These are phyloP conservation scores for Infundibulicybe gibba DNA, from an alignment of 768 basidiomycete genomes.

Conservation along the genomic window DNA sequence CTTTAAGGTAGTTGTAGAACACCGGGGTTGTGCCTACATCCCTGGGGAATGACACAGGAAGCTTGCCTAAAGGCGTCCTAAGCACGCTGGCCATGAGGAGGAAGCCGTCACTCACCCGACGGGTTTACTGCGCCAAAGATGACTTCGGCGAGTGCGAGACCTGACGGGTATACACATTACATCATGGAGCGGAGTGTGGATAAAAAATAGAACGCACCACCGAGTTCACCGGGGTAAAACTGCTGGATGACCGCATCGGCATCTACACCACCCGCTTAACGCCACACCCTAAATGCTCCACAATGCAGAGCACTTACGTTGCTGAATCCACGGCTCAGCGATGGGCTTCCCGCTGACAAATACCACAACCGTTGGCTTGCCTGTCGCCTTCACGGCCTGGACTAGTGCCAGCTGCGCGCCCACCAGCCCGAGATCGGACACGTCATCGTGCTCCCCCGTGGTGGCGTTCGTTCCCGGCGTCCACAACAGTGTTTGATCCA, in stretches of 20 bases:
- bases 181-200: not conserved
- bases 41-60: slow-evolving; percentile 64
- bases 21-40: slow-evolving; percentile 59
- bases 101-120: slow-evolving; percentile 37
- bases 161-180: slow-evolving; percentile 10
- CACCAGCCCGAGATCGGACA: slow-evolving; percentile 58
- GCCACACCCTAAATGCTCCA: not conserved
- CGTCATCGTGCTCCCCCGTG: slow-evolving; percentile 67
- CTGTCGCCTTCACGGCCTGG: slow-evolving; percentile 56
- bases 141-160: slow-evolving; percentile 59
- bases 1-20: slow-evolving; percentile 72
- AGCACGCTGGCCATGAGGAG: not conserved
- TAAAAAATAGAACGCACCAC: slow-evolving; percentile 33
- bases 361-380: slow-evolving; percentile 64
- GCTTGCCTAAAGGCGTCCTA: slow-evolving; percentile 37
- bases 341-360: slow-evolving; percentile 68
- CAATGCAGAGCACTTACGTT: slow-evolving; percentile 28
- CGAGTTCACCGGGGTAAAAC: slow-evolving; percentile 73
- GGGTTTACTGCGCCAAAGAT: slow-evolving; percentile 68
- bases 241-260: slow-evolving; percentile 71
- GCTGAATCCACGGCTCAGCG: slow-evolving; percentile 71
- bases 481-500: slow-evolving; percentile 55
- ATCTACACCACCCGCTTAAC: slow-evolving; percentile 22
- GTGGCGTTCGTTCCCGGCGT: slow-evolving; percentile 64
- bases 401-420: slow-evolving; percentile 64